phyloP scores from a whole-genome alignment of 2,329 filamentous ascomycete species.

The Zymoseptoria brevis region DNA sequence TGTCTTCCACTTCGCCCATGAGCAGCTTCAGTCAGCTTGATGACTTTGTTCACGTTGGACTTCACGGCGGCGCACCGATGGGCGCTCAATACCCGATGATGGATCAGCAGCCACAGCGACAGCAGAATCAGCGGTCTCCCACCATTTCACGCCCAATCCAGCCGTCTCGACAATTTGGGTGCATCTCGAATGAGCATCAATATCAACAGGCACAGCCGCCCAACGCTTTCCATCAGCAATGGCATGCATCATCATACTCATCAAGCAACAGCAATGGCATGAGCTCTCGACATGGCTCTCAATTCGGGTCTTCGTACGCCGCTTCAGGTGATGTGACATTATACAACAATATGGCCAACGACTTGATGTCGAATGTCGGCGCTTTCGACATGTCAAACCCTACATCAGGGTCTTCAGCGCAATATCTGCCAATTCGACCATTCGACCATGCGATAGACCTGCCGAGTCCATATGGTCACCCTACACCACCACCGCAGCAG shows the following conservation, averaged over 20 bases:
- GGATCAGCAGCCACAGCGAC: not conserved
- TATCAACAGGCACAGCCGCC: not conserved
- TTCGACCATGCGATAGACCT: not conserved
- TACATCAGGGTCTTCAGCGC: not conserved
- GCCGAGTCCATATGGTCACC: not conserved
- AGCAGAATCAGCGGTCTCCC: conserved; percentile 6
- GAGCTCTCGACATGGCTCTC: conserved; percentile 1
- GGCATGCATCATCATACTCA: conserved; percentile 6
- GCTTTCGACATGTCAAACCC: not conserved
- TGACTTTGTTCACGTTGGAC: conserved; percentile 17
- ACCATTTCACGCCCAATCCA: not conserved
- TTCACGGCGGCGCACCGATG: conserved; percentile 3
- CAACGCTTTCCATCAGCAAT: conserved; percentile 1
- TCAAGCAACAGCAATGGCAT: conserved; percentile 8
- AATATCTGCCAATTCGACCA: not conserved
- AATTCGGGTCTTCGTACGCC: not conserved
- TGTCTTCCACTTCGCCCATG: conserved; percentile 12
- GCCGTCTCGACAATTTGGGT: not conserved
- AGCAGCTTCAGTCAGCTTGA: conserved; percentile 10
- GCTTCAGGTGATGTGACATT: not conserved
- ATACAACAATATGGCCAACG: not conserved
- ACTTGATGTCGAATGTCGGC: not conserved
- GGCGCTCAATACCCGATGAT: not conserved
- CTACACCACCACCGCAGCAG: not conserved
- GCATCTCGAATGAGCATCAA: not conserved